Percentiles rank a stretch among this genome's conserved stretches.
phyloP scores from a whole-genome alignment of 352 stramenopile species.

The Blastocystis sp. region DNA sequence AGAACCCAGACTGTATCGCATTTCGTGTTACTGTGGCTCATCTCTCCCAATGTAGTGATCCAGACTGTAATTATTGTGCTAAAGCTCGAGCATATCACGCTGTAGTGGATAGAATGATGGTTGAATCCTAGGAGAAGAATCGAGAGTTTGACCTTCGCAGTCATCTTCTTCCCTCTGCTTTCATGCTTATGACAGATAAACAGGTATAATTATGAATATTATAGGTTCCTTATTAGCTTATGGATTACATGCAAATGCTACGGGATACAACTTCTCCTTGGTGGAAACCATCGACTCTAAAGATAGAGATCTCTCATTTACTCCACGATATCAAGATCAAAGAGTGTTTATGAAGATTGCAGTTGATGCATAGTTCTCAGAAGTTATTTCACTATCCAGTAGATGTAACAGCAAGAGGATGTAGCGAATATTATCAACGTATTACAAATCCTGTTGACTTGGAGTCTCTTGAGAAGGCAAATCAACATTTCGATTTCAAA shows the following conservation, averaged over 20 bases:
- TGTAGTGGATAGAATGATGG: not conserved
- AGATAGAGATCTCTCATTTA: slow-evolving; percentile 15
- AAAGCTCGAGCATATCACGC: not conserved
- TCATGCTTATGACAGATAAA: slow-evolving; percentile 4
- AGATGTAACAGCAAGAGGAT: not conserved
- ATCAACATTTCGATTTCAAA: slow-evolving; percentile 75
- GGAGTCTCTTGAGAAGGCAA: slow-evolving; percentile 77
- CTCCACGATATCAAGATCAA: not conserved
- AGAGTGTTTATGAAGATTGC: not conserved
- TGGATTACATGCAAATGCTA: not conserved
- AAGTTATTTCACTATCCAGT: slow-evolving; percentile 11
- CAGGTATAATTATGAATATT: not conserved
- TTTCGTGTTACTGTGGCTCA: slow-evolving; percentile 23
- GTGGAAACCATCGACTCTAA: slow-evolving; percentile 8
- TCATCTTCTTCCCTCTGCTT: slow-evolving; percentile 9
- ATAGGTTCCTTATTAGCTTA: not conserved
- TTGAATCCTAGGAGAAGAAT: not conserved
- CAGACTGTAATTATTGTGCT: not conserved
- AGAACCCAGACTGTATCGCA: not conserved
- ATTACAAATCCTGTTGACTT: slow-evolving; percentile 74
- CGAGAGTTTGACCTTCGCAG: not conserved
- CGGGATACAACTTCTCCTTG: slow-evolving; percentile 1
- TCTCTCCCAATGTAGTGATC: not conserved
- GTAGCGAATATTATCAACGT: not conserved
- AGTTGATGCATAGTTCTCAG: not conserved